These are phyloP conservation scores for Gnomoniopsis sp. DNA, from an alignment of 2,329 filamentous ascomycete genomes.

Conservation along the genomic window DNA sequence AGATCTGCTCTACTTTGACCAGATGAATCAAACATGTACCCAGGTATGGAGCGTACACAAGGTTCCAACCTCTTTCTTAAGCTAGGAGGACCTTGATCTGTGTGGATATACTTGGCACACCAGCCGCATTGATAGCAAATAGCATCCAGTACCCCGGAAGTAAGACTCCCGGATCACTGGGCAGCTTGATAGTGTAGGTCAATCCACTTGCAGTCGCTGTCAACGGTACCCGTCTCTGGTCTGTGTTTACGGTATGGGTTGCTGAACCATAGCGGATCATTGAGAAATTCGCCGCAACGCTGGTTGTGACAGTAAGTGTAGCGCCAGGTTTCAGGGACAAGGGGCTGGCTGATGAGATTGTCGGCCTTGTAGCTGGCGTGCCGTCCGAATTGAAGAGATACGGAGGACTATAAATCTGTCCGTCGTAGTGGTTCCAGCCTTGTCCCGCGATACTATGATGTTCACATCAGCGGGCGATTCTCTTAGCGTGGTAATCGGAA, in stretches of 20 bases:
- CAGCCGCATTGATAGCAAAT: conserved; percentile 39
- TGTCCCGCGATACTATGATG: not conserved
- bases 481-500: not conserved
- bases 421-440: conserved; percentile 43
- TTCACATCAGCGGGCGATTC: not conserved
- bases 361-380: conserved; percentile 31
- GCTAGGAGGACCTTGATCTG: not conserved
- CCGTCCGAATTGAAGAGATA: conserved; percentile 40
- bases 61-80: too few species aligned
- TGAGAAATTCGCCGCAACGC: conserved; percentile 30
- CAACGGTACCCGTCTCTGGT: conserved; percentile 44
- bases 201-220: conserved; percentile 24
- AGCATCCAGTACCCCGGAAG: conserved; percentile 47
- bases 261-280: conserved; percentile 41
- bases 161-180: conserved; percentile 39
- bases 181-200: conserved; percentile 34
- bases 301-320: conserved; percentile 29
- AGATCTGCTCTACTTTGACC: too few species aligned
- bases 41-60: too few species aligned
- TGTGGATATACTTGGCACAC: conserved; percentile 41
- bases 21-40: too few species aligned
- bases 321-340: conserved; percentile 8
- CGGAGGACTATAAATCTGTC: conserved; percentile 47
- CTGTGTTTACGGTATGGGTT: conserved; percentile 50
- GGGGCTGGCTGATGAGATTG: conserved; percentile 27